Percentiles rank a stretch among this genome's conserved stretches.
phyloP scores from a whole-genome alignment of 164 flowering plant species.

The Vitis labrusca region DNA sequence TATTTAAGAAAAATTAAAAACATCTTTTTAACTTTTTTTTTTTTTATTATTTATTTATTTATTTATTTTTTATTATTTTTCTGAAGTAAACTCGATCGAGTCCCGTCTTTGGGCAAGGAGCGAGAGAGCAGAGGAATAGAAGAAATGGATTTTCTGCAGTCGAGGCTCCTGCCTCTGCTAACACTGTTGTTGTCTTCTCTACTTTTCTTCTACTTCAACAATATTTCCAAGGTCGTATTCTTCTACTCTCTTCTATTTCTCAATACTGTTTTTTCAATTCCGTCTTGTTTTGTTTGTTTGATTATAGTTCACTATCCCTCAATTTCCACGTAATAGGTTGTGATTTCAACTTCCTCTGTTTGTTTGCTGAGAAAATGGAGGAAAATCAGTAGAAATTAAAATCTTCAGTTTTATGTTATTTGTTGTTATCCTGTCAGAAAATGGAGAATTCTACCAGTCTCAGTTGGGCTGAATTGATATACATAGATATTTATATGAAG shows the following conservation, averaged over 20 bases:
- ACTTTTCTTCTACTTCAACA: conserved; percentile 34
- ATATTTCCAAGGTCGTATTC: conserved; percentile 35
- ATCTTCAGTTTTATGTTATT: background rate
- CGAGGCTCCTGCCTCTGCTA: conserved; percentile 57
- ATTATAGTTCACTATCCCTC: background rate
- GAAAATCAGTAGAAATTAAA: background rate
- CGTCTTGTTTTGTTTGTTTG: background rate
- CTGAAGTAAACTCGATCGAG: background rate
- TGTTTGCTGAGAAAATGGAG: background rate
- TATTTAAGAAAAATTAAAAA: too few species aligned
- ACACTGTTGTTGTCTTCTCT: conserved; percentile 51
- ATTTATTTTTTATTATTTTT: too few species aligned
- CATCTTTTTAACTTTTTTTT: too few species aligned
- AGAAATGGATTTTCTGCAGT: conserved; percentile 36
- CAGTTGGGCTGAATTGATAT: too few species aligned
- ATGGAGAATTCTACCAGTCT: too few species aligned
- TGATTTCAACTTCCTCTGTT: background rate
- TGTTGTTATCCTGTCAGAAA: background rate
- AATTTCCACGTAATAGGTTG: too few species aligned
- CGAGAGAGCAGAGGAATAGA: conserved; percentile 20
- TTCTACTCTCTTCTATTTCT: background rate
- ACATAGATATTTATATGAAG: too few species aligned
- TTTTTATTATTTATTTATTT: too few species aligned
- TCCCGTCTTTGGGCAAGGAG: conserved; percentile 6
- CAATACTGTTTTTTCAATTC: background rate